Evolutionary conservation across 2,329 filamentous ascomycete species (phyloP), one percentile per base, ranked within the genome.

Genomic region (Trichoderma sp.): DNA sequence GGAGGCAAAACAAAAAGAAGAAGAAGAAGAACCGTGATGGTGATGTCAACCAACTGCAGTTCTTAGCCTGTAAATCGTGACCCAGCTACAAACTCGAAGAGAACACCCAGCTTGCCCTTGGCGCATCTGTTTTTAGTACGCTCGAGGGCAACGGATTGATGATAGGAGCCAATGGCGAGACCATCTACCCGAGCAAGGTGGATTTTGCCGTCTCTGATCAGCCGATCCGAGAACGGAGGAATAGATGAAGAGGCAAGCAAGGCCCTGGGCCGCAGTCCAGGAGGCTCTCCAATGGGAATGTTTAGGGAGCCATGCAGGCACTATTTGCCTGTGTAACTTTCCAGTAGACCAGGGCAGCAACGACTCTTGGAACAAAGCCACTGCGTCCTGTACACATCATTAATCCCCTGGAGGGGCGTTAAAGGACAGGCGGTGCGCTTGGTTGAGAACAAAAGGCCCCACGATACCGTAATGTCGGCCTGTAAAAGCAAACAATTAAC

Each of bases 131-230:
- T 62, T 64, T 61, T 43, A 39, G 53, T 28, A 58, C 53, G 51
- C 47, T 43, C 60, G 47, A 51, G 21, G 56, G 64, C 53, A 39
- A 67, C 61, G 39, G 62, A 71, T 70, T 67, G 72, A 73, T 65
- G 61, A 47, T 61, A 72, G 36, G 73, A 72, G 71, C 78, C 78
- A 80, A 80, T 80, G 70, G 75, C 73, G 76, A 71, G 15, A 61
- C 60, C 60, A 75, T 74, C 30, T 78, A 79, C 77, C 77, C 79
- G 79, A 78, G 78, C 74, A 71, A 74, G 74, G 75, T 73, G 72
- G 70, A 53, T 51, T 73, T 64, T 68, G 63, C 51, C 63, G 69
- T 73, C 57, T 72, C 64, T 64, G 60, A 58, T 71, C 72, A 71
- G 64, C 62, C 70, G 72, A 71, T 72, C 47, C 64, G 68, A 72